Evolutionary conservation across 371 early-diverging fungal genomes (phyloP).

Genomic region (Mortierella sp.): DNA sequence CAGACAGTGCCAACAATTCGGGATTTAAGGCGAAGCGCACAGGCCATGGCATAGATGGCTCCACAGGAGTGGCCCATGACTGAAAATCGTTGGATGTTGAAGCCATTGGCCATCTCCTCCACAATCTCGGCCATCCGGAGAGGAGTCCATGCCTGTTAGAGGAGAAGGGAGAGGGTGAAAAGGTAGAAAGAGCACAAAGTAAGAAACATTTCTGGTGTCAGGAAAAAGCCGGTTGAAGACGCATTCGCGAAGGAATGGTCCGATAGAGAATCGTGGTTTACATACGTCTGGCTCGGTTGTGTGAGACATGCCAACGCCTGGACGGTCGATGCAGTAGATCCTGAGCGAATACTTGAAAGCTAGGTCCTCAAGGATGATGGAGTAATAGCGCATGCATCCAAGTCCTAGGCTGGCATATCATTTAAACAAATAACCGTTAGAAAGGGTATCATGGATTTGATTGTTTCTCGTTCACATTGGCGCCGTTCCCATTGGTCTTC

Average conservation of each 20-base stretch:
- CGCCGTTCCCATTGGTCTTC: no score
- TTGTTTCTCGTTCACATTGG: no score
- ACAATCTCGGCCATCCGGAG: constrained; percentile 48
- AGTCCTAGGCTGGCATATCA: constrained; percentile 33
- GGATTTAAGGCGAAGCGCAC: constrained; percentile 45
- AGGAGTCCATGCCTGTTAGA: constrained; percentile 23
- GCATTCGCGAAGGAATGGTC: no score
- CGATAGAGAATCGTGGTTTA: no score
- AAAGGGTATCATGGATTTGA: no score
- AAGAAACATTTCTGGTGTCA: no score
- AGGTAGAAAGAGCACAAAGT: no score
- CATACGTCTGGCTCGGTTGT: constrained; percentile 44
- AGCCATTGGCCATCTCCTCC: constrained; percentile 49
- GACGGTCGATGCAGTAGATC: constrained; percentile 56
- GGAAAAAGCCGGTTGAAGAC: no score
- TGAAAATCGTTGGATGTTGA: constrained; percentile 54
- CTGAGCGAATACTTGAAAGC: constrained; percentile 52
- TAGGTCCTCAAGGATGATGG: constrained; percentile 53
- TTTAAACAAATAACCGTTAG: neutral
- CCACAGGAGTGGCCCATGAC: constrained; percentile 57
- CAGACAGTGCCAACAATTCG: constrained; percentile 52
- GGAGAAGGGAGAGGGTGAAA: no score
- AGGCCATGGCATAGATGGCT: constrained; percentile 56
- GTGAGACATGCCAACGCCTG: constrained; percentile 53
- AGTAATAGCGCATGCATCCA: constrained; percentile 55